A percentile compares a stretch with the other conserved stretches of the same genome.
Conservation (phyloP, 345 rosid species). For the Microthlaspi erraticum region DNA sequence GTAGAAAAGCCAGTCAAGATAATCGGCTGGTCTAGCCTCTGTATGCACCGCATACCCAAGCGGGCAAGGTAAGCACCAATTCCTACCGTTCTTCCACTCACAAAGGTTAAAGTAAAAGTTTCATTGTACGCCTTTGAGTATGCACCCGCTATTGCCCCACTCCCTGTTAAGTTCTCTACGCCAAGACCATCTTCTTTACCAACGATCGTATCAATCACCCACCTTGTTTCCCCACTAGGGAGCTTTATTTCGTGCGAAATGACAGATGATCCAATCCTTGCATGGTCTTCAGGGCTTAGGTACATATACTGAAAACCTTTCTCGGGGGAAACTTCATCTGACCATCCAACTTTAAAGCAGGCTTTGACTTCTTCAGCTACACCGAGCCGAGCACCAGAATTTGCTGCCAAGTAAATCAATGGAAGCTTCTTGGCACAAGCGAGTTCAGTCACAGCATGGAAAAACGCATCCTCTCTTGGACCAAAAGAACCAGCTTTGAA, state of each 20-base stretch:
- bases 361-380: conserved; percentile 95
- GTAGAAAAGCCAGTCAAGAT: conserved; percentile 98
- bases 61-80: conserved; percentile 99
- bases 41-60: conserved; percentile 98
- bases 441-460: conserved; percentile 88
- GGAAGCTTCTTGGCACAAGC: conserved; percentile 93
- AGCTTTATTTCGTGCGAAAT: conserved; percentile 88
- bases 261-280: conserved; percentile 74
- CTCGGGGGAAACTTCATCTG: conserved; percentile 84
- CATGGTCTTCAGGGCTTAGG: conserved; percentile 77
- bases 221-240: conserved; percentile 75
- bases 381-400: conserved; percentile 98
- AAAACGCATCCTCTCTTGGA: conserved; percentile 97
- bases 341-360: conserved; percentile 95
- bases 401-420: conserved; percentile 93
- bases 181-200: conserved; percentile 99
- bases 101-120: conserved; percentile 93
- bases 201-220: conserved; percentile 92
- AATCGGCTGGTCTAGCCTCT: conserved; percentile 98
- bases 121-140: conserved; percentile 97
- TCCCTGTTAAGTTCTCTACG: conserved; percentile 93
- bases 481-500: conserved; percentile 99
- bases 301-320: conserved; percentile 91
- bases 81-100: conserved; percentile 96
- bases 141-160: conserved; percentile 99